Conservation (phyloP, 2,329 filamentous ascomycete species). For the Diplodia mutila region DNA sequence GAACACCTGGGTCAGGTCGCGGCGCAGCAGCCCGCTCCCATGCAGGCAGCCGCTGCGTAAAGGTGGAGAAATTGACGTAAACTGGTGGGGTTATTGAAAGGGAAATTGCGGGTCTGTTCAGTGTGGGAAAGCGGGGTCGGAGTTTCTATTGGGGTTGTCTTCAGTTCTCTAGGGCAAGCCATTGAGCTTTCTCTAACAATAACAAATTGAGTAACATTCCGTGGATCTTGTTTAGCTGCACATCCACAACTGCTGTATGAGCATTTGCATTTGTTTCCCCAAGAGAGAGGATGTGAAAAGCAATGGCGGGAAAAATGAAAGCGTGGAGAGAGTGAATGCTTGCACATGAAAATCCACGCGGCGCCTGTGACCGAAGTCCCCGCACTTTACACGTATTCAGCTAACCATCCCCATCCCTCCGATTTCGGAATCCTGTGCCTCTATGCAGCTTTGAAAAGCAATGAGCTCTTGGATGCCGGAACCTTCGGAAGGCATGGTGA, state of each 20-base stretch:
- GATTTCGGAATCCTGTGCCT: neutral
- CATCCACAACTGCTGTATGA: neutral
- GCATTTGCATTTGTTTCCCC: neutral
- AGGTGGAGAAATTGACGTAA: constrained; percentile 37
- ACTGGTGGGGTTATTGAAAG: neutral
- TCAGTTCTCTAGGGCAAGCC: neutral
- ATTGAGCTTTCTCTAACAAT: neutral
- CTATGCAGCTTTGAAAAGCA: neutral
- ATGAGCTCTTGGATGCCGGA: neutral
- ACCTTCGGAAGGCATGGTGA: neutral
- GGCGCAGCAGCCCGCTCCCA: constrained; percentile 11
- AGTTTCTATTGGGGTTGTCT: neutral
- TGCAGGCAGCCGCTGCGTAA: constrained; percentile 27
- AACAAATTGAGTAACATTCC: neutral
- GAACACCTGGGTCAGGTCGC: constrained; percentile 25
- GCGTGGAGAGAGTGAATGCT: neutral
- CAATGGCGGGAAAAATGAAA: too few relatives aligned
- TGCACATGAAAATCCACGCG: neutral
- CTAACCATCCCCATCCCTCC: neutral
- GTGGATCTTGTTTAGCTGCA: neutral
- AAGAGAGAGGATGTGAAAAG: neutral
- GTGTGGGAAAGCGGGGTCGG: constrained; percentile 12
- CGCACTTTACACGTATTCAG: neutral
- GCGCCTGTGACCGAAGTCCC: neutral
- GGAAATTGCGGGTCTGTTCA: constrained; percentile 8